Base-by-base conservation (phyloP, 1,139 yeast species). In the Candida sanyaensis region DNA sequence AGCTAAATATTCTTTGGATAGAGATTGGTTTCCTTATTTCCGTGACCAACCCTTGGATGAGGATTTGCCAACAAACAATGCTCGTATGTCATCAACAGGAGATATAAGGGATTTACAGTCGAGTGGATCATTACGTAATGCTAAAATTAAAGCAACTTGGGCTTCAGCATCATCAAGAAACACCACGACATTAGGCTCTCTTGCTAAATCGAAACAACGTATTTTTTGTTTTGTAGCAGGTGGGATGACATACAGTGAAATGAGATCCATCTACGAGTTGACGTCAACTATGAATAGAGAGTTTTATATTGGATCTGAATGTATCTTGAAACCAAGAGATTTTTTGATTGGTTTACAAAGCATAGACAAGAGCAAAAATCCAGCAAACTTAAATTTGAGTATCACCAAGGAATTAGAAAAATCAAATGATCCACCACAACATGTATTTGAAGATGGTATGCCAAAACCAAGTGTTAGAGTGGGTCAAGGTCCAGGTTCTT, bases 191-290 rank as follows among this genome's bases (percentile, higher is more conserved):
- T 17, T 46, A 6, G 41, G 37, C 6, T 32, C 41, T 10, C 37
- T 27, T 10, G 37, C 37, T 10, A 72, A 77, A n/a, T 79, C 82
- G 40, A 79, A 81, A 55, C 96, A 88, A 59, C 70, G 93, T 42
- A 76, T 92, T 7, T 81, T 92, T 57, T 83, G 91, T 51, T 93
- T 84, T 61, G 80, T 91, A 36, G 88, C 95, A 1, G 99, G 99
- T 23, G 99, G 99, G 9, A 69, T 88, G 37, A 90, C 98, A 0
- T 83, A 86, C 55, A 80, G 92, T 3, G 99, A 95, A 63, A 71
- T 88, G 39, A 78, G 95, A 50, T 78, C 90, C 5, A 84, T 86
- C 11, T 86, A 89, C 57, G 95, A 89, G 56, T 74, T 91, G 43
- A 79, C 90, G 6, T 66, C 72, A 17, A 68, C 78, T 42, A 74